Base-by-base conservation (phyloP, 495 filamentous ascomycete genomes). In the Daldinia vernicosa region DNA sequence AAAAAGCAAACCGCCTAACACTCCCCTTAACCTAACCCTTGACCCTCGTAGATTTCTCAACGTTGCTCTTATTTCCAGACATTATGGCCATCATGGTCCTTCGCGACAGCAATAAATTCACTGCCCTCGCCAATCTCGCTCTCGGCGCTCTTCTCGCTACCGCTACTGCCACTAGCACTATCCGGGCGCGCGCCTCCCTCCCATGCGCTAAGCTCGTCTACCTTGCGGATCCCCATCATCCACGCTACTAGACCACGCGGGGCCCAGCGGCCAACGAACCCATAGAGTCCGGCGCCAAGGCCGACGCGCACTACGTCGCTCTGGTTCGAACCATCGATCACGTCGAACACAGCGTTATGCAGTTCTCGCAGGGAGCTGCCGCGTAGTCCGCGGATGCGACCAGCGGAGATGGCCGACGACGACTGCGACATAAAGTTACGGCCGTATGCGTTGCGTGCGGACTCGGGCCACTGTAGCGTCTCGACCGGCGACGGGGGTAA, bases 261-360 rank as follows among this genome's bases (percentile, higher is more conserved):
- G n/a, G 90, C 86, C 89, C 90, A 96, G 15, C 87, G 84, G 2
- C 95, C 96, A 1, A 98, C 89, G 35, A 97, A 81, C n/a, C 90
- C 90, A 79, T 99, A 98, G 0, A 91, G 83, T 52, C 88, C 77
- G 12, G 92, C 92, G 5, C 95, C 96, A 53, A 92, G 84, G 8
- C 95, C 95, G 15, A 96, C 91, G 39, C 92, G 88, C 65, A 92
- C 84, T 1, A 90, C 85, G 8, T 83, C 77, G 55, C 79, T 79
- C 59, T 80, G 80, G 58, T 78, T 76, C 1, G 76, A 81, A 8
- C 82, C 82, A 54, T 83, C 80, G 67, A 93, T 90, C 26, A 94
- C 91, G 78, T 98, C 96, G 76, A 97, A 93, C 19, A 99, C 89
- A 8, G 92, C 89, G 68, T 92, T 86, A 74, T 98, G 92, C 63